Conservation (phyloP, 305 asterid species). For the Plantago lanceolata region DNA sequence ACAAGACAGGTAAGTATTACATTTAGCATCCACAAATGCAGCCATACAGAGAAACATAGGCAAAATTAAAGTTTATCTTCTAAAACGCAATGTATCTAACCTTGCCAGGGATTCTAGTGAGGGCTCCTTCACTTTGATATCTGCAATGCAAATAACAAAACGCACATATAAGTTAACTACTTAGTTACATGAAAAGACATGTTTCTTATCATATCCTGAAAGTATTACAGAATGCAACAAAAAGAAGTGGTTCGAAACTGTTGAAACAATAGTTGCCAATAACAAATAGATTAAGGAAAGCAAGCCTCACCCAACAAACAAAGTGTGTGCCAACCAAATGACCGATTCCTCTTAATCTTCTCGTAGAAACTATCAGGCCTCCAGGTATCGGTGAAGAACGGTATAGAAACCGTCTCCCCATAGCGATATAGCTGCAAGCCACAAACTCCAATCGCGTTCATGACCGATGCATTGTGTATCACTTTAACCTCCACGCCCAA, state of each 20-base stretch:
- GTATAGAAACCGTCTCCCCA: constrained; percentile 83
- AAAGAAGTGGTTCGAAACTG: too few species aligned
- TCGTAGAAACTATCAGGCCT: constrained; percentile 94
- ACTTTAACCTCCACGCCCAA: constrained; percentile 72
- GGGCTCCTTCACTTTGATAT: constrained; percentile 87
- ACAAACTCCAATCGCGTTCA: constrained; percentile 90
- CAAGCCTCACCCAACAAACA: constrained; percentile 65
- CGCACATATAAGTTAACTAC: neutral
- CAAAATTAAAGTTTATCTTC: constrained; percentile 3
- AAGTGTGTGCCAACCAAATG: constrained; percentile 75
- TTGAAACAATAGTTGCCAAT: too few species aligned
- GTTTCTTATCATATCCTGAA: too few species aligned
- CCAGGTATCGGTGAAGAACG: constrained; percentile 91
- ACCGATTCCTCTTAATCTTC: constrained; percentile 57
- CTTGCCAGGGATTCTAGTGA: constrained; percentile 83
- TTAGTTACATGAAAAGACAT: neutral
- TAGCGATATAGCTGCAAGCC: constrained; percentile 85
- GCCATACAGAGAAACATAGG: neutral
- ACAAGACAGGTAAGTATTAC: constrained; percentile 4
- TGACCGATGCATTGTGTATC: constrained; percentile 85
- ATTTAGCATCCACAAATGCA: constrained; percentile 13
- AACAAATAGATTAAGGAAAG: neutral
- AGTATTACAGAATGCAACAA: too few species aligned
- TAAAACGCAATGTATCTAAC: constrained; percentile 33
- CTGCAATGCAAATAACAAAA: constrained; percentile 36